phyloP scores from a whole-genome alignment of 2,329 filamentous ascomycete species.

The Colletotrichum camelliae region DNA sequence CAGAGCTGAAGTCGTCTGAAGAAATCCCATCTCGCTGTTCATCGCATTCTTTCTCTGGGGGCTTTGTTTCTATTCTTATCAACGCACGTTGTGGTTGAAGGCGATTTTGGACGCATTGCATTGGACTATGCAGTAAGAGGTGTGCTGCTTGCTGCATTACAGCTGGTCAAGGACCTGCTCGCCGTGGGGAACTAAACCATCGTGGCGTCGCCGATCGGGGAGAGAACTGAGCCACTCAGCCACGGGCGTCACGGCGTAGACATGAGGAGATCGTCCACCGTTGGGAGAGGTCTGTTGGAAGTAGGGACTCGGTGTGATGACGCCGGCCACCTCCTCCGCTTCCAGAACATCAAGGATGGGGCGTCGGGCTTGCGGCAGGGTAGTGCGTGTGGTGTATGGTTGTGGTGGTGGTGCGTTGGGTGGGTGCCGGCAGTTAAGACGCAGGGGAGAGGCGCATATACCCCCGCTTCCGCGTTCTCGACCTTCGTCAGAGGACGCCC shows the following conservation, averaged over 20 bases:
- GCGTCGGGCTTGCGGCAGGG: background rate
- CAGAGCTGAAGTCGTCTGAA: background rate
- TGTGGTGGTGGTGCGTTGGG: background rate
- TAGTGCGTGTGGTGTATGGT: background rate
- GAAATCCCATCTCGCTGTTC: background rate
- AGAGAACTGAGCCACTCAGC: background rate
- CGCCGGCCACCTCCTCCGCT: background rate
- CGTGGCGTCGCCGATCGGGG: background rate
- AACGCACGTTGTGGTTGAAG: background rate
- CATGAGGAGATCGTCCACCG: background rate
- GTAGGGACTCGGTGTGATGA: background rate
- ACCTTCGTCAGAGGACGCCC: background rate
- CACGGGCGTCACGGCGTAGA: background rate
- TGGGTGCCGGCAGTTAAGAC: conserved; percentile 19
- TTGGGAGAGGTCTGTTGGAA: background rate
- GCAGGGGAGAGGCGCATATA: conserved; percentile 20
- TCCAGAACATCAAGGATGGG: background rate
- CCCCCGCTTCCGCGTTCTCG: background rate
- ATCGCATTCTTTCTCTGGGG: background rate
- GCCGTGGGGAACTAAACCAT: background rate
- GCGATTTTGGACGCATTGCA: background rate
- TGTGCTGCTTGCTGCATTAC: background rate
- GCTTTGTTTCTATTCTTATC: background rate
- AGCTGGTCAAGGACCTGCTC: background rate
- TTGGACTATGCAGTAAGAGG: background rate